A percentile compares a stretch with the other conserved stretches of the same genome.
phyloP scores from a whole-genome alignment of 768 basidiomycete genomes.

The Pleurotus platypus region DNA sequence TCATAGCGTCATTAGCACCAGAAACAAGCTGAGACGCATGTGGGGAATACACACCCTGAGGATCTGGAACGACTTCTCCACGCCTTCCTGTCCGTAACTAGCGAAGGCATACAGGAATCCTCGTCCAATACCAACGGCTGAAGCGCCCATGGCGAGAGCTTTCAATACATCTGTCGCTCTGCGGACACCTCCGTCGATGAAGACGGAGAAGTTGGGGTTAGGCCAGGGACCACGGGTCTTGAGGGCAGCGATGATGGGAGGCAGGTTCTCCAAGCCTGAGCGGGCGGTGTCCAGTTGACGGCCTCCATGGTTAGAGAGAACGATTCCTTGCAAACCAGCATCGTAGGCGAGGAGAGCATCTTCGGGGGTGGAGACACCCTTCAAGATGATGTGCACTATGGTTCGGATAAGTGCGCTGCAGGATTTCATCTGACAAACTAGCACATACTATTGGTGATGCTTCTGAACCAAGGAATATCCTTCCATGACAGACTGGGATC shows the following conservation, averaged over 20 bases:
- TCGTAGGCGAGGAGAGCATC: conserved; percentile 88
- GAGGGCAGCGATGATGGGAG: conserved; percentile 76
- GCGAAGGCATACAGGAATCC: conserved; percentile 89
- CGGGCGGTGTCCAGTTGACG: conserved; percentile 78
- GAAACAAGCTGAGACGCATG: background rate
- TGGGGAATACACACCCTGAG: conserved; percentile 45
- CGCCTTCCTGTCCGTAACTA: conserved; percentile 84
- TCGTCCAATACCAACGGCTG: conserved; percentile 79
- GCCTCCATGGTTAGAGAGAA: conserved; percentile 84
- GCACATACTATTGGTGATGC: conserved; percentile 61
- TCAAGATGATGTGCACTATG: conserved; percentile 84
- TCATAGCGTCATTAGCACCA: background rate
- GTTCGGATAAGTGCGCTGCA: background rate
- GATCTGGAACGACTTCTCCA: conserved; percentile 79
- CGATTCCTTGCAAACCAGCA: conserved; percentile 65
- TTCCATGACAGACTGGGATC: conserved; percentile 88
- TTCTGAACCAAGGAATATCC: conserved; percentile 80
- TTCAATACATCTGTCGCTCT: conserved; percentile 89
- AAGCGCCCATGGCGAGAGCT: conserved; percentile 86
- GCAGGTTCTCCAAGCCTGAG: conserved; percentile 85
- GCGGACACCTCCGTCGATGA: conserved; percentile 93
- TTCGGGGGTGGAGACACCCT: conserved; percentile 54
- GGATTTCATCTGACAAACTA: conserved; percentile 5
- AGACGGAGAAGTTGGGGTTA: conserved; percentile 77
- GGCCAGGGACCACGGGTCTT: conserved; percentile 72